These are phyloP conservation scores for Fraxinus anomala DNA, from an alignment of 257 asterid species.

Conservation along the genomic window DNA sequence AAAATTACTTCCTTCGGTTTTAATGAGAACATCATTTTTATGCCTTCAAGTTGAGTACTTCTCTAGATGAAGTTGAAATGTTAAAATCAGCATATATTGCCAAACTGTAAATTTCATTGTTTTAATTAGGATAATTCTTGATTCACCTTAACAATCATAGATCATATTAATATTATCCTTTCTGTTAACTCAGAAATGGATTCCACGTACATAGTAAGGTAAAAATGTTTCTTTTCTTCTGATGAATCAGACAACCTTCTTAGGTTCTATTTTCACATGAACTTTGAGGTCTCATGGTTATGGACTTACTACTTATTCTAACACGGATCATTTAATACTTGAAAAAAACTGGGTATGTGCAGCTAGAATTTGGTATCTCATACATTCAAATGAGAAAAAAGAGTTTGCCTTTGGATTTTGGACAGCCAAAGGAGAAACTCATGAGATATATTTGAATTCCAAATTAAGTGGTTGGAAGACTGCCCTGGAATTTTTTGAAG, in stretches of 20 bases:
- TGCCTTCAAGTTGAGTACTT: background rate
- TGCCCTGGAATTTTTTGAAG: constrained; percentile 51
- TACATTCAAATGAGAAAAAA: constrained; percentile 36
- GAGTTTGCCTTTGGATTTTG: constrained; percentile 52
- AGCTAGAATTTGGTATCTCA: constrained; percentile 62
- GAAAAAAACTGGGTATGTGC: constrained; percentile 26
- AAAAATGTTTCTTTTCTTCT: background rate
- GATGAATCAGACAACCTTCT: background rate
- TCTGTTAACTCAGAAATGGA: background rate
- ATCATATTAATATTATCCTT: background rate
- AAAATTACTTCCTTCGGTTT: background rate
- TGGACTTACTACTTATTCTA: background rate
- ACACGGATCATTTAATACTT: background rate
- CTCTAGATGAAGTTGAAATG: background rate
- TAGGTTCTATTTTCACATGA: background rate
- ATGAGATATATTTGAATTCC: constrained; percentile 45
- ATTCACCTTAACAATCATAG: background rate
- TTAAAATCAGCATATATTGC: background rate
- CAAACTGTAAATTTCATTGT: background rate
- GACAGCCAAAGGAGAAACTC: constrained; percentile 51
- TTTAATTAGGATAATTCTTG: background rate
- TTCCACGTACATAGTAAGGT: background rate
- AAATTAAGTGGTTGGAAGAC: constrained; percentile 58
- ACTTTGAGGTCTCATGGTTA: background rate
- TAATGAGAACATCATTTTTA: background rate